A percentile compares a stretch with the other conserved stretches of the same genome.
Evolutionary conservation across 2,329 filamentous ascomycete genomes (phyloP).

Genomic region (Penicillium corylophilum): DNA sequence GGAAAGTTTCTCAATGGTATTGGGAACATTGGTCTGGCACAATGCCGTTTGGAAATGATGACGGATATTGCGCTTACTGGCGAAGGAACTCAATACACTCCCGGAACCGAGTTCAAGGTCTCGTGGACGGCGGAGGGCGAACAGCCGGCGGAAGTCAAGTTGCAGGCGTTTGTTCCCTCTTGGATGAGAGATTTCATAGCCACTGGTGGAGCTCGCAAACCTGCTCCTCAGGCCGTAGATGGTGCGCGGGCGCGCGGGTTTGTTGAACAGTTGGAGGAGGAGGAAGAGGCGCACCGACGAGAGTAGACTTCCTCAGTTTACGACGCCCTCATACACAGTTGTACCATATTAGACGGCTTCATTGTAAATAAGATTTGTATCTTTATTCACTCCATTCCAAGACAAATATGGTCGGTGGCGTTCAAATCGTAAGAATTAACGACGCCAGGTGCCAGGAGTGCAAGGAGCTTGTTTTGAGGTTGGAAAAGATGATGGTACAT

Average conservation of each 20-base stretch:
- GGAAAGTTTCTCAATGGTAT: constrained; percentile 78
- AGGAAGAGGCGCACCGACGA: constrained; percentile 27
- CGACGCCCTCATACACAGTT: not conserved
- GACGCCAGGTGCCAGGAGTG: too few relatives aligned
- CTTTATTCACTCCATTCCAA: constrained; percentile 1
- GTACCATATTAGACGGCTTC: constrained; percentile 22
- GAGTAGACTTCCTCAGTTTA: constrained; percentile 16
- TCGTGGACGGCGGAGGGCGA: constrained; percentile 50
- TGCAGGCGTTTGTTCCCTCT: constrained; percentile 80
- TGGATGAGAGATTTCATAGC: constrained; percentile 61
- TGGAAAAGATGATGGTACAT: not conserved
- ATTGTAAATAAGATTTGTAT: constrained; percentile 23
- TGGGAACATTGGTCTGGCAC: constrained; percentile 80
- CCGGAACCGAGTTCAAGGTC: constrained; percentile 63
- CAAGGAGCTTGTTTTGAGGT: too few relatives aligned
- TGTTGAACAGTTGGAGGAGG: constrained; percentile 39
- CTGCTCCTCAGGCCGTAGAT: constrained; percentile 26
- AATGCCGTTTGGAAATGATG: constrained; percentile 90
- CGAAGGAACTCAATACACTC: constrained; percentile 60
- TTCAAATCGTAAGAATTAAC: too few relatives aligned
- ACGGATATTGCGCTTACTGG: constrained; percentile 73
- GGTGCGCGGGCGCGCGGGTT: constrained; percentile 36
- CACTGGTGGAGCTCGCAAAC: constrained; percentile 39
- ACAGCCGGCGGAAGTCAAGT: constrained; percentile 48
- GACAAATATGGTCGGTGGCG: too few relatives aligned